Base-by-base conservation (phyloP, 768 basidiomycete species). In the Mycena latifolia region DNA sequence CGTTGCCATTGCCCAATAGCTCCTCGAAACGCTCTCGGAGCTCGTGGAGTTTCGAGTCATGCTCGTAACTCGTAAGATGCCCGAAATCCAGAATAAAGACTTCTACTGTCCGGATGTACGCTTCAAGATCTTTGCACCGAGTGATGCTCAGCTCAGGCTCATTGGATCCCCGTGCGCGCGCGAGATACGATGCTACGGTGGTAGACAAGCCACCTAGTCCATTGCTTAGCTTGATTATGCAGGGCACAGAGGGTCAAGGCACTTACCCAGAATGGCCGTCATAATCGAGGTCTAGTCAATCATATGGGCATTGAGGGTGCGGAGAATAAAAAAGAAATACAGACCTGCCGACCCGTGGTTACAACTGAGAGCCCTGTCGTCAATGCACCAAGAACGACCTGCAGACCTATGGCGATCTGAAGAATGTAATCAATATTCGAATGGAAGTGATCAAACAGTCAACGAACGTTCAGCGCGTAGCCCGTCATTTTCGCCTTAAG, bases 181-280 rank as follows among this genome's bases (percentile, higher is more conserved):
- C 92, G 27, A 93, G 81, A 75, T 90, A 93, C 2, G 91, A 89
- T 20, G 92, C 91, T 17, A 89, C 84, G 22, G 92, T 24, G 0
- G 92, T 93, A 5, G 91, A 76, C 14, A 90, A 61, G n/a, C 88
- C 91, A 33, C 92, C 89, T 88, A n/a, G 2, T 22, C 6, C 20
- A 11, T 14, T 18, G 20, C 39, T 52, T n/a, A 28, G 22, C 20
- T 39, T 45, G 51, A 8, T 27, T 12, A 24, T 9, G 11, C 22
- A n/a, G 54, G 25, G 12, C 12, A 17, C 5, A 8, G 17, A 7
- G 20, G 4, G 37, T 25, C n/a, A n/a, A n/a, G 72, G 31, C 5
- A 39, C 78, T 10, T 0, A 80, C 79, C 85, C 37, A 86, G 76
- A 33, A 83, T 47, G 5, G 83, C 71, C 20, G 80, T 81, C 18